Percentiles rank a stretch among this genome's conserved stretches.
phyloP scores from a whole-genome alignment of 2,329 filamentous ascomycete species.

The Apiospora rasikravindrae region DNA sequence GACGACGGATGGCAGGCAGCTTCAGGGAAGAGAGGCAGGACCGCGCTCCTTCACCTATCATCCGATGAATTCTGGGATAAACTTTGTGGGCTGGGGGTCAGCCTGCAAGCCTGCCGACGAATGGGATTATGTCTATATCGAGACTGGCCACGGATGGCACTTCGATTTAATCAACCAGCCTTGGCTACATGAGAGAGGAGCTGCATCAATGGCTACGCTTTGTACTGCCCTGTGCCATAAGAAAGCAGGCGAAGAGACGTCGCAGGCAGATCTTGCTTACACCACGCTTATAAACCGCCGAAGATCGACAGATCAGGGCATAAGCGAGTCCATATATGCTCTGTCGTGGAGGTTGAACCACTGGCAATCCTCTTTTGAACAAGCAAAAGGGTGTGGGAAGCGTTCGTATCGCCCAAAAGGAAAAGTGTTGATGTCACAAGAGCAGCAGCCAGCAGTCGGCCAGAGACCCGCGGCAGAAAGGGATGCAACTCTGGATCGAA shows the following conservation, averaged over 20 bases:
- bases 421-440: constrained; percentile 15
- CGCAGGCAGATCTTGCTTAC: constrained; percentile 19
- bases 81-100: neutral
- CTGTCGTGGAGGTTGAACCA: neutral
- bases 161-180: neutral
- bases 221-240: neutral
- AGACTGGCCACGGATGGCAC: neutral
- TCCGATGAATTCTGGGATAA: neutral
- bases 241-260: neutral
- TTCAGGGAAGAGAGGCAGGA: neutral
- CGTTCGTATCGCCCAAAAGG: neutral
- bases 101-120: neutral
- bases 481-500: constrained; percentile 13
- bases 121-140: neutral
- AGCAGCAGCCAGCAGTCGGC: neutral
- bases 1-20: neutral
- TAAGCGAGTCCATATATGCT: constrained; percentile 12
- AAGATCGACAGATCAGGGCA: constrained; percentile 18
- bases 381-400: neutral
- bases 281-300: constrained; percentile 19
- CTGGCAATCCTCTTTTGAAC: neutral
- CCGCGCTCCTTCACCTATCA: neutral
- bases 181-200: constrained; percentile 7
- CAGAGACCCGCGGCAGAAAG: constrained; percentile 15
- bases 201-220: neutral